These are phyloP conservation scores for Arthrobotrys pseudoclavata DNA, from an alignment of 2,329 filamentous ascomycete species.

Conservation along the genomic window DNA sequence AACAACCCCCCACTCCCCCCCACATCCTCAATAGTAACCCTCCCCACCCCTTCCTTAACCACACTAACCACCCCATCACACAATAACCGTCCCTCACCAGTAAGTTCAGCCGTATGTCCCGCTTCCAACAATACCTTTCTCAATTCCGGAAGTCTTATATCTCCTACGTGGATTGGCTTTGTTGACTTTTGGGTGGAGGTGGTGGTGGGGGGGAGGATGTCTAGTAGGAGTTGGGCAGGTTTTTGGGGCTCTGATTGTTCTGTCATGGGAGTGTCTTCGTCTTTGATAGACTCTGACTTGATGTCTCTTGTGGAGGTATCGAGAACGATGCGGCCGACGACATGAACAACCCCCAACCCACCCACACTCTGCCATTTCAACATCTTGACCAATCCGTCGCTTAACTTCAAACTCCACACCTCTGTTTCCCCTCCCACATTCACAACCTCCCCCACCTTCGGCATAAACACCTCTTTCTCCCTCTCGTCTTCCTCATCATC, in stretches of 20 bases:
- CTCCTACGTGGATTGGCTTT: slow-evolving; percentile 93
- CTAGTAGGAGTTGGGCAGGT: slow-evolving; percentile 68
- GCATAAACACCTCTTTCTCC: slow-evolving; percentile 83
- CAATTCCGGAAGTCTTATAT: slow-evolving; percentile 88
- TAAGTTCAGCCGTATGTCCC: slow-evolving; percentile 90
- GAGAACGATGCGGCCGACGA: slow-evolving; percentile 77
- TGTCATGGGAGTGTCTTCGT: slow-evolving; percentile 28
- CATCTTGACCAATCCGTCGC: slow-evolving; percentile 84
- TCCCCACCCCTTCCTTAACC: slow-evolving; percentile 80
- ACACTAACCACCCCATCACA: slow-evolving; percentile 91
- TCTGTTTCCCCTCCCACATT: slow-evolving; percentile 98
- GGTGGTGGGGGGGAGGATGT: slow-evolving; percentile 73
- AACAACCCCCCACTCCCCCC: slow-evolving; percentile 76
- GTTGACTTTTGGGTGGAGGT: slow-evolving; percentile 80
- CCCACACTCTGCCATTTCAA: slow-evolving; percentile 96
- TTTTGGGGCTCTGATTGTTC: not conserved
- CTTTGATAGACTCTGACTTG: slow-evolving; percentile 41
- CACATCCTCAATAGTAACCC: slow-evolving; percentile 71
- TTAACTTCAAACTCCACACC: slow-evolving; percentile 94
- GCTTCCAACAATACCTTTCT: slow-evolving; percentile 83
- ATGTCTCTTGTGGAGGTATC: slow-evolving; percentile 38
- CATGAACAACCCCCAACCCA: slow-evolving; percentile 89
- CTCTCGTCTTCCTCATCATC: slow-evolving; percentile 69
- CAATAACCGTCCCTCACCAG: slow-evolving; percentile 90
- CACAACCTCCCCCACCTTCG: slow-evolving; percentile 78